Conservation (phyloP, 2,329 filamentous ascomycete genomes). For the Daldinia sp. region DNA sequence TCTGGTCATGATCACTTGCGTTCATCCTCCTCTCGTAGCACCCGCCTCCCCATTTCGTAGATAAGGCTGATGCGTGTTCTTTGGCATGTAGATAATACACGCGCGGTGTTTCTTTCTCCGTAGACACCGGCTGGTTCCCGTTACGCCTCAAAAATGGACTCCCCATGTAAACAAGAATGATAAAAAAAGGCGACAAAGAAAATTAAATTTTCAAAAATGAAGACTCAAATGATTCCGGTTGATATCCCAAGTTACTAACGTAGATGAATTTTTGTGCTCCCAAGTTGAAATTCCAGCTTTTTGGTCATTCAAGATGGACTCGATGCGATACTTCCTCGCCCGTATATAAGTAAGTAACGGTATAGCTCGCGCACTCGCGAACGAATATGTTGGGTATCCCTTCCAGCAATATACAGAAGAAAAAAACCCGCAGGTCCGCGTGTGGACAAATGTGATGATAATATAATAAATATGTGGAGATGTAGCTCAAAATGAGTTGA, state of each 20-base stretch:
- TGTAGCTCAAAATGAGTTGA: neutral
- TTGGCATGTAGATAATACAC: constrained; percentile 32
- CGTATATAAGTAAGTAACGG: constrained; percentile 20
- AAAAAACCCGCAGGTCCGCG: neutral
- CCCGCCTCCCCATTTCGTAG: constrained; percentile 11
- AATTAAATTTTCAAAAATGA: constrained; percentile 1
- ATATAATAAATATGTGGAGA: constrained; percentile 16
- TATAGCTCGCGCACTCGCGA: constrained; percentile 11
- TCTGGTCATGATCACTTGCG: constrained; percentile 37
- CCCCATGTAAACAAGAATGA: neutral
- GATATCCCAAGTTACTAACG: constrained; percentile 22
- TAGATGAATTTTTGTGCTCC: constrained; percentile 1
- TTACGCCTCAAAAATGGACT: constrained; percentile 24
- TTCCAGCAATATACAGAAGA: constrained; percentile 15
- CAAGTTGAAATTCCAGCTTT: constrained; percentile 2
- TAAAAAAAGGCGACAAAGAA: constrained; percentile 4
- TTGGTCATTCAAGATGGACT: neutral
- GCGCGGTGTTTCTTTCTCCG: constrained; percentile 25
- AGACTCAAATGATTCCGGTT: constrained; percentile 11
- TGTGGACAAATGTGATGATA: constrained; percentile 1
- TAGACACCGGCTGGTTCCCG: constrained; percentile 25
- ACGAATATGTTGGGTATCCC: constrained; percentile 12
- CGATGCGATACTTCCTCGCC: constrained; percentile 8
- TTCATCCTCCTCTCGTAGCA: constrained; percentile 38
- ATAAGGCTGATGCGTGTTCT: constrained; percentile 1